These are phyloP conservation scores for Diaporthe vaccinii DNA, from an alignment of 2,329 filamentous ascomycete species.

Conservation along the genomic window DNA sequence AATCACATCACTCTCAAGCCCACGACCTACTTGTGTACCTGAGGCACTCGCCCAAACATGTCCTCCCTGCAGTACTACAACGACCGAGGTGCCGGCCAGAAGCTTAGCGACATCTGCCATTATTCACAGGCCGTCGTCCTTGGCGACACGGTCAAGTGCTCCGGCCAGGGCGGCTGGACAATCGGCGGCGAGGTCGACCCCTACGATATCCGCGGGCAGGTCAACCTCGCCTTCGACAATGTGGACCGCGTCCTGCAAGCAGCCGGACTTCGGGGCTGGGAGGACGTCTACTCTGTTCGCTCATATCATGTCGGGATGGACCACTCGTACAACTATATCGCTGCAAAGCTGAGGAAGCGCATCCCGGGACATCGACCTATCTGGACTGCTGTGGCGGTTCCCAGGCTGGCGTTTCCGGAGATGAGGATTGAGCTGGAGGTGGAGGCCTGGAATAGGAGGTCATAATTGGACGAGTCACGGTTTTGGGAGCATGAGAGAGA, in stretches of 20 bases:
- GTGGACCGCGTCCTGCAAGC: neutral
- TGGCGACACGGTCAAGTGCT: constrained; percentile 1
- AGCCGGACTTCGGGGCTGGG: neutral
- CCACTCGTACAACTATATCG: neutral
- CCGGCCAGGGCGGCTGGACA: neutral
- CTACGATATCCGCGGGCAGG: constrained; percentile 8
- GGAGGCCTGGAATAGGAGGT: neutral
- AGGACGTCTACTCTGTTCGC: neutral
- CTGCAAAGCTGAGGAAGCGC: constrained; percentile 1
- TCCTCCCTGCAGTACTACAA: neutral
- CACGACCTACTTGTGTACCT: neutral
- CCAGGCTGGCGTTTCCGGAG: neutral
- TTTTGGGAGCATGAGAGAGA: no score
- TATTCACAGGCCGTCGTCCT: neutral
- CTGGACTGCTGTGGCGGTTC: constrained; percentile 3
- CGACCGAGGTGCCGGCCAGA: neutral
- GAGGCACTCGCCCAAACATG: neutral
- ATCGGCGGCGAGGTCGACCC: constrained; percentile 15
- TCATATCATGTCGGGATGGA: neutral
- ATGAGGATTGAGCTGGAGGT: constrained; percentile 24
- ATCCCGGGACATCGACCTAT: neutral
- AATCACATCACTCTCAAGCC: neutral
- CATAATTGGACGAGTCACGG: neutral
- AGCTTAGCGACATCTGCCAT: constrained; percentile 15
- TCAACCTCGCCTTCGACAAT: constrained; percentile 15